Conservation (phyloP, 306 rosid species). For the Quercus suber region DNA sequence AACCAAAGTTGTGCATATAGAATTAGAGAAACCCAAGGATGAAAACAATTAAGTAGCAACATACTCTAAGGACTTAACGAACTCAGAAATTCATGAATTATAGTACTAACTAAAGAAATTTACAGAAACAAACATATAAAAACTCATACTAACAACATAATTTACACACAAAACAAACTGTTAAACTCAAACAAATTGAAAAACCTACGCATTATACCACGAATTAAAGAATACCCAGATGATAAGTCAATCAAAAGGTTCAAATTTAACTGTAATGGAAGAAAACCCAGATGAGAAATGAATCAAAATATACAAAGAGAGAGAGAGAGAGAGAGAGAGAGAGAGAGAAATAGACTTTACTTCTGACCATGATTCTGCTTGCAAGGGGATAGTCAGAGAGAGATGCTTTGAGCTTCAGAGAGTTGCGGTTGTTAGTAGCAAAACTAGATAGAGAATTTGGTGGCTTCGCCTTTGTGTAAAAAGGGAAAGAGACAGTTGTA, state of each 20-base stretch:
- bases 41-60: background rate
- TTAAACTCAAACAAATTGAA: background rate
- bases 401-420: slow-evolving; percentile 50
- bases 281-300: background rate
- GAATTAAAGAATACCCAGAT: background rate
- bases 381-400: slow-evolving; percentile 69
- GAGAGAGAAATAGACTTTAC: slow-evolving; percentile 30
- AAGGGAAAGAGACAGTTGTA: slow-evolving; percentile 31
- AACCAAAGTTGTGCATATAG: background rate
- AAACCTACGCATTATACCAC: background rate
- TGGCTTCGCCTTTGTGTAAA: slow-evolving; percentile 7
- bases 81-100: background rate
- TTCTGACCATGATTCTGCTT: slow-evolving; percentile 65
- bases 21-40: background rate
- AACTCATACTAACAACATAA: background rate
- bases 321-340: background rate
- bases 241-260: background rate
- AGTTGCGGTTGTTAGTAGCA: background rate
- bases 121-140: too few relatives aligned
- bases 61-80: background rate
- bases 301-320: background rate
- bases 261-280: background rate
- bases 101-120: too few relatives aligned
- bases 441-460: background rate
- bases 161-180: background rate